phyloP scores from a whole-genome alignment of 495 filamentous ascomycete genomes.

The Talaromyces liani region DNA sequence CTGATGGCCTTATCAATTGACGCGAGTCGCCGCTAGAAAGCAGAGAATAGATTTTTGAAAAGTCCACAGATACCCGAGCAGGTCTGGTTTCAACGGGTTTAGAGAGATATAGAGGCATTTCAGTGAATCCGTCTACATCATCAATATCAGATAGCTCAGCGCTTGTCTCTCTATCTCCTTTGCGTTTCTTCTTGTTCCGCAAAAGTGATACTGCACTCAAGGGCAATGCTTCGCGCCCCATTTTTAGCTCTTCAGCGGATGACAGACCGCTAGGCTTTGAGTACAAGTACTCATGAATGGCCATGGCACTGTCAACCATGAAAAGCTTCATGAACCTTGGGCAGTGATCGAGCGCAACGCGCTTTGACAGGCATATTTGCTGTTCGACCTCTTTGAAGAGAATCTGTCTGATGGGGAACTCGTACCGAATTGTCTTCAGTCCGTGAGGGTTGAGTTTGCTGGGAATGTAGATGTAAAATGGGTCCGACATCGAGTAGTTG shows the following conservation, averaged over 20 bases:
- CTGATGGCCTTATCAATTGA: background rate
- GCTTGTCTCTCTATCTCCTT: background rate
- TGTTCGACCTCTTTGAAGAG: slow-evolving; percentile 29
- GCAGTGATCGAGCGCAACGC: background rate
- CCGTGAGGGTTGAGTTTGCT: slow-evolving; percentile 3
- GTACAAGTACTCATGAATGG: slow-evolving; percentile 26
- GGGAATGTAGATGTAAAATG: slow-evolving; percentile 33
- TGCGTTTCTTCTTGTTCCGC: background rate
- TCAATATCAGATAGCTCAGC: background rate
- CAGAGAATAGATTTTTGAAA: background rate
- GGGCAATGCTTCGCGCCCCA: slow-evolving; percentile 10
- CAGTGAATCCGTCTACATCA: background rate
- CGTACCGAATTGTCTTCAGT: background rate
- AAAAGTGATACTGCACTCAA: slow-evolving; percentile 7
- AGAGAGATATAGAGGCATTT: background rate
- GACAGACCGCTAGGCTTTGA: slow-evolving; percentile 35
- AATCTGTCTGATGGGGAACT: slow-evolving; percentile 20
- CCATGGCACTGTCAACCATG: slow-evolving; percentile 23
- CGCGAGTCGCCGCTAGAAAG: background rate
- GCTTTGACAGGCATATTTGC: background rate
- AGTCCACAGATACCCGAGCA: background rate
- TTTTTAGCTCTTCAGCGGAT: slow-evolving; percentile 4
- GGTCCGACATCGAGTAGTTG: slow-evolving; percentile 21
- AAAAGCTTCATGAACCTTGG: slow-evolving; percentile 31
- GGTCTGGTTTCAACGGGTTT: background rate